phyloP scores from a whole-genome alignment of 495 filamentous ascomycete genomes.

The Bryoglossum gracile region DNA sequence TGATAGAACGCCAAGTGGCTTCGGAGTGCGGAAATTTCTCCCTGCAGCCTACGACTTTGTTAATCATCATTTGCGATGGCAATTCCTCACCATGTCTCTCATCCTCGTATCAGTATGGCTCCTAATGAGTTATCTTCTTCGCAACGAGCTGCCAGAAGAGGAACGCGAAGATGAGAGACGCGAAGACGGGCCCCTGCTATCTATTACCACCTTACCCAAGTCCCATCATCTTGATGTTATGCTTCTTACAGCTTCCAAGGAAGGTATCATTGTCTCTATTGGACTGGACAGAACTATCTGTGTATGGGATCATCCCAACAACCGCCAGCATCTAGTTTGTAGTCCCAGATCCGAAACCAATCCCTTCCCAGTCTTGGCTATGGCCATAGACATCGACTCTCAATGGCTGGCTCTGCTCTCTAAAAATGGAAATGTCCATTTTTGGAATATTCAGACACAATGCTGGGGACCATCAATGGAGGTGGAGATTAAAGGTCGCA shows the following conservation, averaged over 20 bases:
- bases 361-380: constrained; percentile 50
- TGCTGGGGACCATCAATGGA: constrained; percentile 39
- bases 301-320: constrained; percentile 53
- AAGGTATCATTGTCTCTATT: constrained; percentile 56
- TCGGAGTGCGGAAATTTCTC: constrained; percentile 35
- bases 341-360: constrained; percentile 28
- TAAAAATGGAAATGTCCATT: constrained; percentile 40
- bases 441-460: constrained; percentile 51
- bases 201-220: constrained; percentile 46
- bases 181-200: constrained; percentile 45
- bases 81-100: constrained; percentile 46
- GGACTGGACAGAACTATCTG: constrained; percentile 56
- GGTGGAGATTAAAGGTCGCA: constrained; percentile 43
- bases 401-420: constrained; percentile 59
- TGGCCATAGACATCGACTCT: constrained; percentile 51
- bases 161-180: constrained; percentile 21
- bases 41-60: constrained; percentile 50
- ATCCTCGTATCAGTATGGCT: constrained; percentile 49
- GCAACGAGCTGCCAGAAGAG: constrained; percentile 33
- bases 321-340: constrained; percentile 37
- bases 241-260: constrained; percentile 46
- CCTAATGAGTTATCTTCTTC: constrained; percentile 60
- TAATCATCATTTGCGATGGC: constrained; percentile 47
- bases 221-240: constrained; percentile 59
- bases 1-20: constrained; percentile 40